Evolutionary conservation across 2,329 filamentous ascomycete species (phyloP).

Genomic region (Epicoccum nigrum): DNA sequence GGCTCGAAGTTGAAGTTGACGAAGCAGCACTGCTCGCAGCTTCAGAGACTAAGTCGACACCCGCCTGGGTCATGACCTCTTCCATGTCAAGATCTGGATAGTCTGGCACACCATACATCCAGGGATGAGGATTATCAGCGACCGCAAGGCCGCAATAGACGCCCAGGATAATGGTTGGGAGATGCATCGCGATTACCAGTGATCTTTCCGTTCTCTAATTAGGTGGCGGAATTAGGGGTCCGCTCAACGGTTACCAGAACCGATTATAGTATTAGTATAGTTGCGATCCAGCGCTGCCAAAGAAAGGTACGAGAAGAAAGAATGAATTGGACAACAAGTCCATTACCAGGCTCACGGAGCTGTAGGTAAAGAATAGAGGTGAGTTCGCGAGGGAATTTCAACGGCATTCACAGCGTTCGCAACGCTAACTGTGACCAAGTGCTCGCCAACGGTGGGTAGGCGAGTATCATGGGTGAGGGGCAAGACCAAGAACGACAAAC

Average conservation of each 20-base stretch:
- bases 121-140: conserved; percentile 33
- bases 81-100: conserved; percentile 35
- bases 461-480: conserved; percentile 15
- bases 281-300: conserved; percentile 29
- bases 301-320: conserved; percentile 4
- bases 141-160: conserved; percentile 27
- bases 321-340: not conserved
- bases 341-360: conserved; percentile 12
- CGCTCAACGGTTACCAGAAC: conserved; percentile 9
- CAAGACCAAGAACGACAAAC: conserved; percentile 16
- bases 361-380: not conserved
- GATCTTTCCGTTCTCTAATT: not conserved
- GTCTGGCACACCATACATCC: conserved; percentile 44
- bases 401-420: not conserved
- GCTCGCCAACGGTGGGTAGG: conserved; percentile 12
- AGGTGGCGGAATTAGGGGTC: not conserved
- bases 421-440: conserved; percentile 13
- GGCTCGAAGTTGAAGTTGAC: conserved; percentile 19
- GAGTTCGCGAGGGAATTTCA: not conserved
- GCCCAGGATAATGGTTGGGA: conserved; percentile 26
- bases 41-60: conserved; percentile 20
- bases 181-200: conserved; percentile 24
- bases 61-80: conserved; percentile 34
- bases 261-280: conserved; percentile 19
- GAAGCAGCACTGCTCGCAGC: conserved; percentile 26